Base-by-base conservation (phyloP, 2,329 filamentous ascomycete genomes). In the Arthrobotrys musiformis region DNA sequence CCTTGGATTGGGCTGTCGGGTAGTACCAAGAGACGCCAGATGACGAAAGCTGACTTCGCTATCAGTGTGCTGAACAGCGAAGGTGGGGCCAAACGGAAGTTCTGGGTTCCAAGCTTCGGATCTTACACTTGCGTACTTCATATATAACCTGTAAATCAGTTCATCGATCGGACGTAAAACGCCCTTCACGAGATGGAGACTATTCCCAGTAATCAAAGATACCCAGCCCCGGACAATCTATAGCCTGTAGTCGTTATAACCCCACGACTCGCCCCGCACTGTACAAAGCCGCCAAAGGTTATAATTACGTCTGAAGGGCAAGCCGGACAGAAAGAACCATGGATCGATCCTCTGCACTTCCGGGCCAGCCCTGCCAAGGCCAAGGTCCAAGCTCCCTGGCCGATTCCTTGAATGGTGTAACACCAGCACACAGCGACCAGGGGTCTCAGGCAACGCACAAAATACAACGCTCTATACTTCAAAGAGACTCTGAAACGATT, bases 21-120 rank as follows among this genome's bases (percentile, higher is more conserved):
- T 28, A 8, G 30, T 37, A 58, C 54, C 50, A 58, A 58, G 48
- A 26, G 61, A 58, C 13, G 9, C 26, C 37, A 13, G 44, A 72
- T 72, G 68, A 72, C 68, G 68, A 52, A 50, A 72, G 58, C 68
- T 72, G 68, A 72, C 68, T 19, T 19, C 17, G 58, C 28, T 56
- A 63, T 54, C 52, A 4, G 15, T 4, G 13, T 24, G 3, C 22
- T 37, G n/a, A 7, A 8, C 15, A 17, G 48, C 26, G 35, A 46
- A 64, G 17, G 56, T 30, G 24, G 37, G 68, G 26, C 60, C 37
- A 48, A 48, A n/a, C n/a, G n/a, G n/a, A n/a, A n/a, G n/a, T n/a
- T n/a, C n/a, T n/a, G 37, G 19, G 54, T 58, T 40, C 54, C 19
- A 24, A 22, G 30, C 19, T 26, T 24, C n/a, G 19, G 8, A 58